Percentiles rank a stretch among this genome's conserved stretches.
These are phyloP conservation scores for Stemphylium lycopersici DNA, from an alignment of 2,329 filamentous ascomycete genomes.

Conservation along the genomic window DNA sequence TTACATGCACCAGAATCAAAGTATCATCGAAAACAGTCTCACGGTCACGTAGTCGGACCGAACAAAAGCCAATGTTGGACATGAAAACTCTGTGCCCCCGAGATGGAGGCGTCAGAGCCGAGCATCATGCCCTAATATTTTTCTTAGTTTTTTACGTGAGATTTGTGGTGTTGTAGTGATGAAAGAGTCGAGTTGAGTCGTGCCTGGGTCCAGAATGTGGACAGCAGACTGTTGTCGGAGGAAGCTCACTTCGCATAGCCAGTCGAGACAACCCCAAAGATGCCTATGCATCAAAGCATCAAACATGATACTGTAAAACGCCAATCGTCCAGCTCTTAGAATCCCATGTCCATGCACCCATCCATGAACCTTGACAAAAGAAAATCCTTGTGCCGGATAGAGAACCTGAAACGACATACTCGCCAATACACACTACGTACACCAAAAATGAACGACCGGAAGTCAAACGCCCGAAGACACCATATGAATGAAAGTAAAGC, in stretches of 20 bases:
- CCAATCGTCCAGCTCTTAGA: conserved; percentile 15
- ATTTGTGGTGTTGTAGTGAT: conserved; percentile 27
- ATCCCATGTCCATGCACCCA: conserved; percentile 17
- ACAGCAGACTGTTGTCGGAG: conserved; percentile 28
- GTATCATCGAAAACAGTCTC: background rate
- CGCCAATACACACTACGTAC: conserved; percentile 19
- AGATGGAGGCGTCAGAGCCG: conserved; percentile 20
- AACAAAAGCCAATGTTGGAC: conserved; percentile 23
- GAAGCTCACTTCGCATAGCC: conserved; percentile 22
- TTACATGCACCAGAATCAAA: background rate
- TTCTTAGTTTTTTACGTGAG: conserved; percentile 32
- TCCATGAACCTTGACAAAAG: conserved; percentile 22
- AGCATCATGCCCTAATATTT: conserved; percentile 46
- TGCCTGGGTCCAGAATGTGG: conserved; percentile 32
- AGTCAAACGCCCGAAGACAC: conserved; percentile 27
- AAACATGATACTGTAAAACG: conserved; percentile 17
- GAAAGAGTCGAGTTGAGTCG: conserved; percentile 26
- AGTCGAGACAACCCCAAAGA: conserved; percentile 18
- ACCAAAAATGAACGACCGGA: conserved; percentile 19
- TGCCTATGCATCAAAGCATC: conserved; percentile 16
- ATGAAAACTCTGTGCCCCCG: conserved; percentile 33
- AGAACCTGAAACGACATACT: conserved; percentile 12
- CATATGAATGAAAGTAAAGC: conserved; percentile 23
- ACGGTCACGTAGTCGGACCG: conserved; percentile 2
- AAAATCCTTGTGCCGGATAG: conserved; percentile 12